Conservation (phyloP, 371 early-diverging fungal species). For the Lichtheimia ramosa region DNA sequence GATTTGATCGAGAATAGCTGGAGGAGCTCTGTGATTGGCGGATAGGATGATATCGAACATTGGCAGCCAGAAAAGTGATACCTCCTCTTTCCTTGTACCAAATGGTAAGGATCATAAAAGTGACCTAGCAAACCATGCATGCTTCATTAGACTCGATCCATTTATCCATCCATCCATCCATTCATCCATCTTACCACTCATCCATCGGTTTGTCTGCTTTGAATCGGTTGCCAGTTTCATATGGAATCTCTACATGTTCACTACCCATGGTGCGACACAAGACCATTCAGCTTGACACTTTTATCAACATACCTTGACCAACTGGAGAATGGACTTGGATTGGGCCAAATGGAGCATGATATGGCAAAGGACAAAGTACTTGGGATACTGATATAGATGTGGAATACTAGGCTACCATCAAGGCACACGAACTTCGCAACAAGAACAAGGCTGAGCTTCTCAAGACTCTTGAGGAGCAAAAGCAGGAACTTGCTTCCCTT, state of each 20-base stretch:
- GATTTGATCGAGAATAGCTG: too few species aligned
- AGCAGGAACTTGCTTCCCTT: slow-evolving; percentile 88
- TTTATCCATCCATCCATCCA: slow-evolving; percentile 13
- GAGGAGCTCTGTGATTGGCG: too few species aligned
- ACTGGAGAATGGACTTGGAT: slow-evolving; percentile 4
- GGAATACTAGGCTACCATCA: slow-evolving; percentile 69
- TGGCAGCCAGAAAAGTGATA: background rate
- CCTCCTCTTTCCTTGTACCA: slow-evolving; percentile 5
- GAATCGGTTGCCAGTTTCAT: too few species aligned
- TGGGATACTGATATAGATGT: background rate
- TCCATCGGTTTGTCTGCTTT: background rate
- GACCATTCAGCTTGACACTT: background rate
- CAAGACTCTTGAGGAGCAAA: slow-evolving; percentile 88
- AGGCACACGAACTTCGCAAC: slow-evolving; percentile 88
- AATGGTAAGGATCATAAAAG: slow-evolving; percentile 10
- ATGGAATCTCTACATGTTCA: too few species aligned
- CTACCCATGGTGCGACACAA: too few species aligned
- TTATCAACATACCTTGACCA: background rate
- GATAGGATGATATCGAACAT: background rate
- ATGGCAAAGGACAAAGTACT: background rate
- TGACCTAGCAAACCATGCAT: too few species aligned
- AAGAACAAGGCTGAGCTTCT: slow-evolving; percentile 89
- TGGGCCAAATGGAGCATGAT: background rate
- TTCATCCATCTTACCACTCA: background rate
- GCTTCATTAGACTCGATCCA: too few species aligned